A percentile compares a stretch with the other conserved stretches of the same genome.
Evolutionary conservation across 2,329 filamentous ascomycete species (phyloP).

Genomic region (Colletotrichum tamarilloi): DNA sequence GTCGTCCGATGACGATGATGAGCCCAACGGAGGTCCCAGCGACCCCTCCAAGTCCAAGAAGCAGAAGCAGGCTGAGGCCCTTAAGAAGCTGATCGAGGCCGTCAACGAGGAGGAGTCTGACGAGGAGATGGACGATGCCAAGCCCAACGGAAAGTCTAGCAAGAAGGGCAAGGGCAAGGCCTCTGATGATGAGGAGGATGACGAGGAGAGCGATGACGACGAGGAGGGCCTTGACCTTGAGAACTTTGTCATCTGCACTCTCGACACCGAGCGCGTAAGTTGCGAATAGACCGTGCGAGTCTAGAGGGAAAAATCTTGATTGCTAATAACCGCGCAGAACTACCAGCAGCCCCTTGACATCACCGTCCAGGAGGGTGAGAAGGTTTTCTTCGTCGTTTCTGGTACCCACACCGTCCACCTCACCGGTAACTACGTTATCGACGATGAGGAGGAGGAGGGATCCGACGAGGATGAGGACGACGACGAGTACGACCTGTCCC

Average conservation of each 20-base stretch:
- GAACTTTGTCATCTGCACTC: slow-evolving; percentile 94
- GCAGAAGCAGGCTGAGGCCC: slow-evolving; percentile 80
- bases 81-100: slow-evolving; percentile 81
- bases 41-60: slow-evolving; percentile 92
- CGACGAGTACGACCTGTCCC: slow-evolving; percentile 83
- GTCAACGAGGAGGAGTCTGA: slow-evolving; percentile 68
- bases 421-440: slow-evolving; percentile 94
- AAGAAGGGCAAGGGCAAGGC: slow-evolving; percentile 80
- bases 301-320: neutral
- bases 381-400: slow-evolving; percentile 89
- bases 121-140: slow-evolving; percentile 81
- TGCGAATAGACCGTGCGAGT: neutral
- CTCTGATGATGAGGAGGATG: slow-evolving; percentile 69
- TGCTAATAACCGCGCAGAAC: slow-evolving; percentile 65
- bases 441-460: slow-evolving; percentile 71
- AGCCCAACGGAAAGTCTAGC: slow-evolving; percentile 68
- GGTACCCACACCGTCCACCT: slow-evolving; percentile 92
- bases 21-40: slow-evolving; percentile 89
- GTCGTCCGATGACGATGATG: slow-evolving; percentile 54
- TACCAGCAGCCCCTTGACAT: slow-evolving; percentile 97
- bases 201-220: slow-evolving; percentile 64
- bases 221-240: slow-evolving; percentile 77
- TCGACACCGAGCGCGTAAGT: slow-evolving; percentile 89
- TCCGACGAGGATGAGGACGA: slow-evolving; percentile 74
- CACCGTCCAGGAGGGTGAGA: slow-evolving; percentile 88